These are phyloP conservation scores for Plasmopara viticola DNA, from an alignment of 352 stramenopile genomes.

Conservation along the genomic window DNA sequence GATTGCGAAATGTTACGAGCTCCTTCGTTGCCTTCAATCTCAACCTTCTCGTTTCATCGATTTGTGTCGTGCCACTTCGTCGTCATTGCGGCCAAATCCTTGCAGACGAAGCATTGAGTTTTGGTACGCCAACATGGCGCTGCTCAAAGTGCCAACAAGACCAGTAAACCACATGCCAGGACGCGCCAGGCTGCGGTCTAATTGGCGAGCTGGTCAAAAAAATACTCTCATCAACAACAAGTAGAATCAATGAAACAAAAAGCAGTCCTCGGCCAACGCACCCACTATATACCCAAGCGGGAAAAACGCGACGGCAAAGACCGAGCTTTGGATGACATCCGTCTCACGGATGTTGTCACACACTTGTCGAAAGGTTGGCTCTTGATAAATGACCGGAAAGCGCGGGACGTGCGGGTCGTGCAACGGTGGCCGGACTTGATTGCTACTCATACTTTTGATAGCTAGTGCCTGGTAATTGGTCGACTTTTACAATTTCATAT, in stretches of 20 bases:
- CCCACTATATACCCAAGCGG: constrained; percentile 69
- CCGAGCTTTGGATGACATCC: constrained; percentile 40
- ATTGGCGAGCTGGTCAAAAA: constrained; percentile 34
- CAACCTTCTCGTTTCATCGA: constrained; percentile 1
- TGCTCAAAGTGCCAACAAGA: constrained; percentile 52
- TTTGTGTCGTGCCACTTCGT: constrained; percentile 54
- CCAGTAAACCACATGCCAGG: constrained; percentile 74
- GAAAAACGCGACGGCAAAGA: constrained; percentile 45
- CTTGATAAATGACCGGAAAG: constrained; percentile 61
- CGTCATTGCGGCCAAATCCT: constrained; percentile 68
- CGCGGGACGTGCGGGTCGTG: constrained; percentile 52
- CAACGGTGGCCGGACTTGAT: constrained; percentile 31
- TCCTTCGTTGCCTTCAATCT: too few relatives aligned
- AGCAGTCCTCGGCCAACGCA: constrained; percentile 17
- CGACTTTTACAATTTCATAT: too few relatives aligned
- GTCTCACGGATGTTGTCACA: constrained; percentile 44
- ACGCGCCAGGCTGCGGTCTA: constrained; percentile 53
- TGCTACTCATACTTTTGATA: constrained; percentile 8
- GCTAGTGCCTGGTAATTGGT: too few relatives aligned
- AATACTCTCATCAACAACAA: constrained; percentile 1
- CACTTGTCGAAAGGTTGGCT: constrained; percentile 58
- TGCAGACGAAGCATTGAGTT: constrained; percentile 75
- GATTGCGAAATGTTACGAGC: too few relatives aligned
- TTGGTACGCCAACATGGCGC: constrained; percentile 63
- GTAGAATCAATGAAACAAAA: neutral